Conservation (phyloP, 306 rosid genomes). For the Vigna reflexopilosa region DNA sequence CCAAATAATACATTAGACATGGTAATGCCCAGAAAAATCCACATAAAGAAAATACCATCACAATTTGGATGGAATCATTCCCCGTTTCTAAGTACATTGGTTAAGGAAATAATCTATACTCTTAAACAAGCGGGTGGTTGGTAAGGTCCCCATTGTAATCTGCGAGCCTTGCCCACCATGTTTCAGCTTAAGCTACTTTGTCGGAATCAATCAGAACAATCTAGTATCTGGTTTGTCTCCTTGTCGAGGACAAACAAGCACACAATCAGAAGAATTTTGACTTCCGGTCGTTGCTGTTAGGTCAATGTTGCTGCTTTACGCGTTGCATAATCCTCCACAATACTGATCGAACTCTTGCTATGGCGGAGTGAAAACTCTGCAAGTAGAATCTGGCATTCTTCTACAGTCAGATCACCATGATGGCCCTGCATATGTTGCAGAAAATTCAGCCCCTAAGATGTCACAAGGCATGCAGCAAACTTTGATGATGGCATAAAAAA, state of each 20-base stretch:
- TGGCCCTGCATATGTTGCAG: conserved; percentile 59
- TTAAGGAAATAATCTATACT: conserved; percentile 18
- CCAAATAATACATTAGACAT: not conserved
- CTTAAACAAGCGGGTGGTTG: conserved; percentile 16
- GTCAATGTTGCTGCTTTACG: conserved; percentile 56
- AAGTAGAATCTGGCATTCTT: conserved; percentile 78
- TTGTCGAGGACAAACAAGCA: conserved; percentile 10
- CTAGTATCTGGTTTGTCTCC: conserved; percentile 20
- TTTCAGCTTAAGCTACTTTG: conserved; percentile 27
- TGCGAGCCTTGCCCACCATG: not conserved
- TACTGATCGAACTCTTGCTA: conserved; percentile 65
- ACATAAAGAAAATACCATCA: not conserved
- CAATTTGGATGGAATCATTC: not conserved
- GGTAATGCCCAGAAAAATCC: not conserved
- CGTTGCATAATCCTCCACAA: conserved; percentile 71
- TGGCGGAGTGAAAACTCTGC: conserved; percentile 89
- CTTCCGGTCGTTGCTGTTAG: conserved; percentile 38
- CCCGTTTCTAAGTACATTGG: not conserved
- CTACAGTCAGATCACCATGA: conserved; percentile 78
- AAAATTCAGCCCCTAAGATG: not conserved
- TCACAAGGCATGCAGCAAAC: conserved; percentile 16
- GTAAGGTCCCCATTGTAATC: conserved; percentile 18
- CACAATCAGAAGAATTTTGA: not conserved
- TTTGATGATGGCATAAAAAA: conserved; percentile 7
- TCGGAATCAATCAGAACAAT: conserved; percentile 21